Conservation (phyloP, 139 green algal genomes). For the Picochlorum sp. region DNA sequence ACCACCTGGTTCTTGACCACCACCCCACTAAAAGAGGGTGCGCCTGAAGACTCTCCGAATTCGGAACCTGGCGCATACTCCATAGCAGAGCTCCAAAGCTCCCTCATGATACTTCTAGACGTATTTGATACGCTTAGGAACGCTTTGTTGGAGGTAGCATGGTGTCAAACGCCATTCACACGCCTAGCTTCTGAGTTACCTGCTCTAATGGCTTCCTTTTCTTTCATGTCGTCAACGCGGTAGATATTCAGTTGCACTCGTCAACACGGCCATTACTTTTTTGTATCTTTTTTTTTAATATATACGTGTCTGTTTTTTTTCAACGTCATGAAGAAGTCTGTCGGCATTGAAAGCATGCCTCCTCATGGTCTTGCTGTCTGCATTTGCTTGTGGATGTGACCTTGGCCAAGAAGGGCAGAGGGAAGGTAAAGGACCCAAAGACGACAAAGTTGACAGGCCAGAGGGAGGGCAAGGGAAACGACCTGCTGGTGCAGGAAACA, state of each 20-base stretch:
- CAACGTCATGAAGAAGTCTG: background rate
- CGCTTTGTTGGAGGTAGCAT: background rate
- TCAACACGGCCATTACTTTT: background rate
- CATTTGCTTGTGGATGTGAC: background rate
- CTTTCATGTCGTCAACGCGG: background rate
- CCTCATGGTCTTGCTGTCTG: background rate
- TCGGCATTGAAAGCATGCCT: background rate
- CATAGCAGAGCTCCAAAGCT: too few species aligned
- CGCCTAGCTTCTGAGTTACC: background rate
- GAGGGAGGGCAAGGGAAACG: background rate
- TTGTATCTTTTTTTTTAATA: background rate
- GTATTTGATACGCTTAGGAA: too few species aligned
- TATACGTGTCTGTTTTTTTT: background rate
- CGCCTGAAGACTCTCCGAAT: too few species aligned
- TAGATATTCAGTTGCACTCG: background rate
- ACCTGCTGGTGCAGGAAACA: background rate
- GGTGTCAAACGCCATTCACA: background rate
- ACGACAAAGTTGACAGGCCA: too few species aligned
- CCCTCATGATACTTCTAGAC: too few species aligned
- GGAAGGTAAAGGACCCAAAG: background rate
- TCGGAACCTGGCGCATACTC: too few species aligned
- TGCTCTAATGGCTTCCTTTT: background rate
- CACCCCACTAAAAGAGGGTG: too few species aligned
- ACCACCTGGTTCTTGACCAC: too few species aligned
- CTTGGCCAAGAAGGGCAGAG: background rate